Percentiles rank a stretch among this genome's conserved stretches.
phyloP scores from a whole-genome alignment of 2,329 filamentous ascomycete genomes.

The Myriosclerotinia duriaeana region DNA sequence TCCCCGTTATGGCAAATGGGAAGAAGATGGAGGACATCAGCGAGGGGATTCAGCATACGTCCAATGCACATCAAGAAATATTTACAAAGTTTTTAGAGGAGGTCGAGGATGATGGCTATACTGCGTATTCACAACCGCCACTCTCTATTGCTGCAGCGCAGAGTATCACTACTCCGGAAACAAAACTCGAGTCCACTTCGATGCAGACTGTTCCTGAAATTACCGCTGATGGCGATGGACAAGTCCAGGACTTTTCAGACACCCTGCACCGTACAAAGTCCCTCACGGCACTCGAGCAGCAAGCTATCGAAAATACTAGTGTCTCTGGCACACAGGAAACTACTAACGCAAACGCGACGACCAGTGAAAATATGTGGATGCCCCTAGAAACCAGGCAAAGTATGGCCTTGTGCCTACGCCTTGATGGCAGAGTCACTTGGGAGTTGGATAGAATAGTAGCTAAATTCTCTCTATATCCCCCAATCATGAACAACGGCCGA shows the following conservation, averaged over 20 bases:
- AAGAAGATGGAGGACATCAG: background rate
- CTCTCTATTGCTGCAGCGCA: background rate
- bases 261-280: background rate
- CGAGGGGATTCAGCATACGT: background rate
- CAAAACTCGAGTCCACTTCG: background rate
- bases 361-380: background rate
- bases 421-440: slow-evolving; percentile 1
- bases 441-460: slow-evolving; percentile 10
- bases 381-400: background rate
- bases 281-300: background rate
- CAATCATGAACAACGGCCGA: slow-evolving; percentile 9
- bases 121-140: background rate
- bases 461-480: background rate
- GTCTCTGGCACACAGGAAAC: background rate
- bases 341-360: background rate
- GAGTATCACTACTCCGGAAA: background rate
- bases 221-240: background rate
- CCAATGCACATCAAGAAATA: background rate
- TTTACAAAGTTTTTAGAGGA: slow-evolving; percentile 2
- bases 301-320: background rate
- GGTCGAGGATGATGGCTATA: slow-evolving; percentile 10
- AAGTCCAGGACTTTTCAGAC: background rate
- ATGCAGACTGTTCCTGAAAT: background rate
- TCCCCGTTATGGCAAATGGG: background rate
- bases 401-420: slow-evolving; percentile 1